Conservation (phyloP, 345 rosid species). For the Nephelium lappaceum region DNA sequence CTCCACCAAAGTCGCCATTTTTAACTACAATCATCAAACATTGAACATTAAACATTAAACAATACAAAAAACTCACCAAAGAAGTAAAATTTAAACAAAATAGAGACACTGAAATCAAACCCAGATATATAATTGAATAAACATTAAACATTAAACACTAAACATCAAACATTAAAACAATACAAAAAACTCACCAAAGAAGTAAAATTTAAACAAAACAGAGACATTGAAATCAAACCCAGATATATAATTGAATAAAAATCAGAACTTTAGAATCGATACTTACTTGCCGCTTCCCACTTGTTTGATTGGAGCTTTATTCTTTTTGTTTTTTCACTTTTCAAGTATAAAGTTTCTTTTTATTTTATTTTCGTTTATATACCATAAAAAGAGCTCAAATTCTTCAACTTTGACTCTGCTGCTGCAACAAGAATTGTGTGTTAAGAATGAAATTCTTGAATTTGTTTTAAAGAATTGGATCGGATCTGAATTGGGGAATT, state of each 20-base stretch:
- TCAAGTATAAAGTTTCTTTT: not conserved
- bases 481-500: slow-evolving; percentile 8
- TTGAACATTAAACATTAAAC: too few species aligned
- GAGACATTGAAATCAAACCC: not conserved
- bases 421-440: not conserved
- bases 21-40: too few species aligned
- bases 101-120: not conserved
- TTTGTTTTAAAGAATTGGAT: slow-evolving; percentile 1
- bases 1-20: slow-evolving; percentile 82
- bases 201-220: not conserved
- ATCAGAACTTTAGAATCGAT: slow-evolving; percentile 25
- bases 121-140: not conserved
- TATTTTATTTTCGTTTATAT: not conserved
- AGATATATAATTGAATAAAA: not conserved
- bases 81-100: not conserved
- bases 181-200: not conserved
- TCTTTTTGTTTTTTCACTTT: slow-evolving; percentile 24
- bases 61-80: not conserved
- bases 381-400: not conserved
- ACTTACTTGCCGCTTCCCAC: slow-evolving; percentile 42
- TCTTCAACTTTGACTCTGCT: not conserved
- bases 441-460: not conserved
- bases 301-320: slow-evolving; percentile 27
- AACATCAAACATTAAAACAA: too few species aligned
- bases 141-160: not conserved